These are phyloP conservation scores for Wickerhamia fluorescens DNA, from an alignment of 805 yeast genomes.

Conservation along the genomic window DNA sequence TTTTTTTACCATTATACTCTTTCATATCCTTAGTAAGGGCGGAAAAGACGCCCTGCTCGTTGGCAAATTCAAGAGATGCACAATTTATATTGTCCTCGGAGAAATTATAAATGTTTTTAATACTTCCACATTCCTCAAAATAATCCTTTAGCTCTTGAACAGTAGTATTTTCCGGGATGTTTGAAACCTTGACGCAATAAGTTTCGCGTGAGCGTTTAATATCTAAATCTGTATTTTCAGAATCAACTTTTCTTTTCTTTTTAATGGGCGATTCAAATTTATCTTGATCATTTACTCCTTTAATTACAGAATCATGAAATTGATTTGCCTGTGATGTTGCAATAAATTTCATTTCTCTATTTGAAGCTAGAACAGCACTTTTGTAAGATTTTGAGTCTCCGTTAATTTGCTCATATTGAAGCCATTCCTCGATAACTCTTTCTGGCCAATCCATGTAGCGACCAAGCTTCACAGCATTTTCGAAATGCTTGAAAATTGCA, in stretches of 20 bases:
- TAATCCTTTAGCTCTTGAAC: slow-evolving; percentile 34
- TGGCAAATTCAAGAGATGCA: slow-evolving; percentile 56
- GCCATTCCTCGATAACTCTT: slow-evolving; percentile 38
- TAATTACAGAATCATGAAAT: not conserved
- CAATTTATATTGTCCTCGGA: slow-evolving; percentile 8
- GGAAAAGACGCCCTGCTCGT: slow-evolving; percentile 41
- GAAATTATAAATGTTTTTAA: slow-evolving; percentile 27
- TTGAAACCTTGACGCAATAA: slow-evolving; percentile 46
- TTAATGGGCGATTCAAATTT: slow-evolving; percentile 1
- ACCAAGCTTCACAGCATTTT: slow-evolving; percentile 21
- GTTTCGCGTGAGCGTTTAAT: slow-evolving; percentile 52
- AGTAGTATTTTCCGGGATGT: slow-evolving; percentile 35
- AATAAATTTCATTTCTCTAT: slow-evolving; percentile 1
- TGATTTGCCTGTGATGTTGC: slow-evolving; percentile 13
- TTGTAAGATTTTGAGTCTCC: slow-evolving; percentile 21
- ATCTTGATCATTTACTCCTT: too few relatives aligned
- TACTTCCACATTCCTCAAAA: slow-evolving; percentile 57
- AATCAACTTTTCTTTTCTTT: slow-evolving; percentile 1
- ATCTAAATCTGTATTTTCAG: slow-evolving; percentile 2
- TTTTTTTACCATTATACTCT: slow-evolving; percentile 31
- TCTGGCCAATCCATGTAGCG: slow-evolving; percentile 44
- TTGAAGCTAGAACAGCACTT: slow-evolving; percentile 8
- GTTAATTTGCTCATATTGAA: slow-evolving; percentile 26
- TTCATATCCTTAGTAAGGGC: slow-evolving; percentile 59
- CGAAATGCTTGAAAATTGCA: too few relatives aligned